These are phyloP conservation scores for Chytridium lagenaria DNA, from an alignment of 371 early-diverging fungal genomes.

Conservation along the genomic window DNA sequence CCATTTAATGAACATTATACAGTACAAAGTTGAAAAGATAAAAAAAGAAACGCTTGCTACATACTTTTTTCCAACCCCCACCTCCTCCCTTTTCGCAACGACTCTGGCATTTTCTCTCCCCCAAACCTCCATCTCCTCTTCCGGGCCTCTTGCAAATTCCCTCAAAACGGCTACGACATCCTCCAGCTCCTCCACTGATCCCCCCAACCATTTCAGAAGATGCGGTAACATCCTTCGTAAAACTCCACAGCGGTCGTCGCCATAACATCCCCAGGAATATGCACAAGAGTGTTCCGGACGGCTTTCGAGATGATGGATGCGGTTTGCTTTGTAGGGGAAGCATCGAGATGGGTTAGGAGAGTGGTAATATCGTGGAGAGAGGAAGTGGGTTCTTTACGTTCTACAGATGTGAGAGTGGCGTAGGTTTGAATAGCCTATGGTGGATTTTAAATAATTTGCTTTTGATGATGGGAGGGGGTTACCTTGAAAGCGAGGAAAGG, in stretches of 20 bases:
- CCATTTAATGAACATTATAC: no score
- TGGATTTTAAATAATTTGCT: neutral
- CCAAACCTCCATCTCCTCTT: neutral
- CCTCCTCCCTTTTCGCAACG: neutral
- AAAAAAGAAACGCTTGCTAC: no score
- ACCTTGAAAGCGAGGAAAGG: no score
- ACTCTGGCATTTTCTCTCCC: no score
- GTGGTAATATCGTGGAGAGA: neutral
- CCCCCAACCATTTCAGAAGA: neutral
- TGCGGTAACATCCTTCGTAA: neutral
- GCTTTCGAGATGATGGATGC: neutral
- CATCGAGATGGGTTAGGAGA: neutral
- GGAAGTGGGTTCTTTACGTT: neutral
- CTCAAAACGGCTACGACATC: neutral
- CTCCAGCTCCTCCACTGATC: neutral
- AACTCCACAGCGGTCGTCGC: neutral
- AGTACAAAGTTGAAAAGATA: no score
- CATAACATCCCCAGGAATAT: neutral
- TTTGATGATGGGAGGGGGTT: no score
- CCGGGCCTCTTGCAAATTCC: constrained; percentile 3
- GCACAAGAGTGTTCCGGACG: neutral
- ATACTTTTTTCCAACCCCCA: no score
- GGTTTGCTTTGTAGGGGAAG: neutral
- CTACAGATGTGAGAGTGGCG: neutral
- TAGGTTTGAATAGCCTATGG: constrained; percentile 1